Conservation (phyloP, 805 yeast genomes). For the Brettanomyces nanus region DNA sequence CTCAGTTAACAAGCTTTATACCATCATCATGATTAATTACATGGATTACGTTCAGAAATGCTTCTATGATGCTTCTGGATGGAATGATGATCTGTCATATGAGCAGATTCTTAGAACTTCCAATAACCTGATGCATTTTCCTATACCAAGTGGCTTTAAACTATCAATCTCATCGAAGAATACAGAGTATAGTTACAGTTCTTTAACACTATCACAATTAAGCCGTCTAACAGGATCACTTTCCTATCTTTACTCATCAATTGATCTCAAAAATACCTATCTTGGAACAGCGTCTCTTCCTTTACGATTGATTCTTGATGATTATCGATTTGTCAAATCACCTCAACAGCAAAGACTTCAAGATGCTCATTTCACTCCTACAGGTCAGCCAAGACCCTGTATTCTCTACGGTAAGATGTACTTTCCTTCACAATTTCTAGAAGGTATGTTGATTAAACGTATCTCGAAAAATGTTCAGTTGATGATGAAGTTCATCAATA, state of each 20-base stretch:
- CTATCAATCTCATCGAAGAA: constrained; percentile 65
- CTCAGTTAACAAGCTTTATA: too few relatives aligned
- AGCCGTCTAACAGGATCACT: constrained; percentile 71
- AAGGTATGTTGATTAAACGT: constrained; percentile 75
- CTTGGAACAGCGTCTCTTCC: constrained; percentile 43
- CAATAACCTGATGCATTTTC: constrained; percentile 61
- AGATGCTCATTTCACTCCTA: neutral
- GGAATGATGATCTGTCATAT: constrained; percentile 76
- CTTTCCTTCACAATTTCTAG: constrained; percentile 79
- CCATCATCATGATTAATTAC: constrained; percentile 78
- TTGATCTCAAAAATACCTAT: constrained; percentile 39
- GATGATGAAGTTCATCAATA: constrained; percentile 68
- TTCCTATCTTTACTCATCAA: constrained; percentile 70
- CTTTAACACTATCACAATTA: constrained; percentile 58
- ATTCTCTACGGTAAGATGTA: constrained; percentile 80
- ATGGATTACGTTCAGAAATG: constrained; percentile 80
- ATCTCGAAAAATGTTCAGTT: constrained; percentile 54
- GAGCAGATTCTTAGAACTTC: constrained; percentile 70
- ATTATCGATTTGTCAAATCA: constrained; percentile 44
- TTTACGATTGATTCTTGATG: constrained; percentile 61
- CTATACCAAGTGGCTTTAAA: constrained; percentile 57
- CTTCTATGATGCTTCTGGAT: constrained; percentile 59
- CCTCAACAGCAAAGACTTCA: constrained; percentile 2
- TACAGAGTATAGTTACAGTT: constrained; percentile 61
- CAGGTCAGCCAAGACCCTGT: constrained; percentile 22